Conservation (phyloP, 768 basidiomycete species). For the Mycena belliarum region DNA sequence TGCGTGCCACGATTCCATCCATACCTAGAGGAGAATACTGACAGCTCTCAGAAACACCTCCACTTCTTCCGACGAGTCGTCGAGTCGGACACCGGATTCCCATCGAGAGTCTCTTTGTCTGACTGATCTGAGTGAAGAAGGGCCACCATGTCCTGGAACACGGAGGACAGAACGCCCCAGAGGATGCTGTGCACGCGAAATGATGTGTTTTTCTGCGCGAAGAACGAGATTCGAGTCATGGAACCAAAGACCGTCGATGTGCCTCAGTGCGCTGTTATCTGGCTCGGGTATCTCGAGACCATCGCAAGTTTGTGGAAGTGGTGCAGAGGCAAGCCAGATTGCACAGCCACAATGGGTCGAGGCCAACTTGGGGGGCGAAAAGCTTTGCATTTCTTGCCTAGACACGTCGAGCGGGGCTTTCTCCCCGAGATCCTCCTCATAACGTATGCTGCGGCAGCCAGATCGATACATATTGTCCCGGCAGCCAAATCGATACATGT, state of each 20-base stretch:
- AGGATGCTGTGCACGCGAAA: background rate
- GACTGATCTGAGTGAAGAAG: background rate
- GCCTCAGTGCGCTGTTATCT: no score
- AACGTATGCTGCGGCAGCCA: no score
- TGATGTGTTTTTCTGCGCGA: background rate
- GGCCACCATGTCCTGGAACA: background rate
- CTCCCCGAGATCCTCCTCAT: no score
- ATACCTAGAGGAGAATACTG: slow-evolving; percentile 1
- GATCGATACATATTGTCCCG: no score
- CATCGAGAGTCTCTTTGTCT: background rate
- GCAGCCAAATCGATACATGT: no score
- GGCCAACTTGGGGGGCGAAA: no score
- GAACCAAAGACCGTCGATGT: background rate
- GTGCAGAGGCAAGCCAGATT: no score
- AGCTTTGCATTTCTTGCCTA: no score
- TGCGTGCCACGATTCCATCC: background rate
- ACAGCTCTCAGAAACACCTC: background rate
- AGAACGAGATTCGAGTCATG: background rate
- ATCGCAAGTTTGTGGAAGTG: no score
- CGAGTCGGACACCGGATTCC: background rate
- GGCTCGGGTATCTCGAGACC: no score
- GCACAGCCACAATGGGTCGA: no score
- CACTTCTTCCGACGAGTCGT: background rate
- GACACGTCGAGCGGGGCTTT: no score
- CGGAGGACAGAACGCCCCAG: background rate